phyloP scores from a whole-genome alignment of 371 early-diverging fungal genomes.

The Cokeromyces recurvatus region DNA sequence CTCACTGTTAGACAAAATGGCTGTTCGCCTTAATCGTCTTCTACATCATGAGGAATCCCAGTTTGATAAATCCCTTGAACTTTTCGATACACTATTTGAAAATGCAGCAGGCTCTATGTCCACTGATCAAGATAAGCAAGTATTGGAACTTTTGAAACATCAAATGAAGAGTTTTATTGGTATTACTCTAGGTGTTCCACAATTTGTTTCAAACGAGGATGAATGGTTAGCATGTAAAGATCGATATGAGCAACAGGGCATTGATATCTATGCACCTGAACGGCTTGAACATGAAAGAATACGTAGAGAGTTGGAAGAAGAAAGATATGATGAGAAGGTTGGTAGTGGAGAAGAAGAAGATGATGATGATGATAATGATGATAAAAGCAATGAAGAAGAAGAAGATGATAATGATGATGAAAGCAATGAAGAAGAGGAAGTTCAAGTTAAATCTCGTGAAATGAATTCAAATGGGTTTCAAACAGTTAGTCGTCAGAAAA shows the following conservation, averaged over 20 bases:
- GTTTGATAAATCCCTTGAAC: constrained; percentile 5
- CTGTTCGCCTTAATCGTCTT: constrained; percentile 18
- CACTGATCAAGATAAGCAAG: constrained; percentile 36
- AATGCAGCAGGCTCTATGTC: constrained; percentile 36
- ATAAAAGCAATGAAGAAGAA: constrained; percentile 7
- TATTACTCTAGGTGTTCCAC: constrained; percentile 17
- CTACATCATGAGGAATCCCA: constrained; percentile 6
- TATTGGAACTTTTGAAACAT: constrained; percentile 20
- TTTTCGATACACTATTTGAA: constrained; percentile 30
- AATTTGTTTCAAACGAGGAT: constrained; percentile 12
- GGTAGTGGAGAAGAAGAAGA: constrained; percentile 6
- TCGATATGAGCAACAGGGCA: constrained; percentile 4
- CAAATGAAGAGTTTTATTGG: constrained; percentile 19
- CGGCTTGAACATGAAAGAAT: constrained; percentile 18
- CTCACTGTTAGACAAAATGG: constrained; percentile 15
- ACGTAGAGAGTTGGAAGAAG: constrained; percentile 10
- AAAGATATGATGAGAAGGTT: constrained; percentile 1
- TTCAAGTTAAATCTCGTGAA: constrained; percentile 17
- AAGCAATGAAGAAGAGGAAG: constrained; percentile 11
- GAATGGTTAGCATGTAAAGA: constrained; percentile 11
- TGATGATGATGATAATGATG: constrained; percentile 3
- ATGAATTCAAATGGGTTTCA: constrained; percentile 13
- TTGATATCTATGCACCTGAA: constrained; percentile 17
- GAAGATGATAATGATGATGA: constrained; percentile 23
- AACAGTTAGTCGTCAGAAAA: constrained; percentile 15